Base-by-base conservation (phyloP, 331 rosid genomes). In the Rhamnella rubrinervis region DNA sequence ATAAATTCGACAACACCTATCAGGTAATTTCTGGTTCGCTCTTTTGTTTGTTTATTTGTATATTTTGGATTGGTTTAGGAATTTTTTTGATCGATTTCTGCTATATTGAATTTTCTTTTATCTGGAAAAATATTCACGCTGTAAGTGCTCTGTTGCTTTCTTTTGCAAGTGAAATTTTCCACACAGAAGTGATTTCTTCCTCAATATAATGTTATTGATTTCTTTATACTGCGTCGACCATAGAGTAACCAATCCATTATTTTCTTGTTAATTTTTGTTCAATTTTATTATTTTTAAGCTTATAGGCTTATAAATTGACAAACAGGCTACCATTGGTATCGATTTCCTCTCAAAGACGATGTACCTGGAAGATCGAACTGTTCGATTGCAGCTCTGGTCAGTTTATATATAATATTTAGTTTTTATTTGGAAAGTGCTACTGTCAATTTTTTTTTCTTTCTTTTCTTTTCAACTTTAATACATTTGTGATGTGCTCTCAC, bases 301-400 rank as follows among this genome's bases (percentile, higher is more conserved):
- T 31, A 31, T 31, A 31, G 35, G 35, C 35, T 31, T 31, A 4
- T 31, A 21, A 11, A 9, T 35, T 84, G 10, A 53, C 4, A 17
- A 59, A 55, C 93, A 87, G 93, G 96, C 96, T 66, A 87, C 93
- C 59, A 89, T 89, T 19, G 96, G 93, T 63, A 90, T 90, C 78
- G 96, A 90, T 77, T 92, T 90, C 82, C 90, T 92, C 56, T 92
- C 97, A 37, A 92, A 92, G 77, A 90, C 96, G 20, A 90, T 87
- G 96, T 90, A 90, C 82, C 96, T 90, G 61, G 97, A 91, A 85
- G 97, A 91, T 81, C 93, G 96, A 63, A 86, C 96, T 13, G 88
- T 90, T 63, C 85, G 93, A 23, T 85, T 90, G 67, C 93, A 90
- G 71, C 78, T 90, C 73, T 90, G 96, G 96, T 90, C 75, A 76